Conservation (phyloP, 2,329 filamentous ascomycete species). For the Paecilomyces formosus region DNA sequence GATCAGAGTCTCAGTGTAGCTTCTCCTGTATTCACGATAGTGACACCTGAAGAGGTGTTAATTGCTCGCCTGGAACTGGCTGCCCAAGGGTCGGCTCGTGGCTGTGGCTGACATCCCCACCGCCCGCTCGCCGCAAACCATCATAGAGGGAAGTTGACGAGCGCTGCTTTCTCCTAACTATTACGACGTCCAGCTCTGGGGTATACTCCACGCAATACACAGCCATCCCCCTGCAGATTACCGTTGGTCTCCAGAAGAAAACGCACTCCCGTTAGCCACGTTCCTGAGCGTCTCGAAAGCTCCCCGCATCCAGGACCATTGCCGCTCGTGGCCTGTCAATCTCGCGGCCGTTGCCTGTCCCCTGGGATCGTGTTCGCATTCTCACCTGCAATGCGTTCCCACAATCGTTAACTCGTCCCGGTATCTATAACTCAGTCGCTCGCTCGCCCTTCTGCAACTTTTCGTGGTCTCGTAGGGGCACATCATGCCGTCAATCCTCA, state of each 20-base stretch:
- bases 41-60: neutral
- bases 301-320: neutral
- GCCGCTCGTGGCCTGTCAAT: neutral
- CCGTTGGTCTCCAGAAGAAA: neutral
- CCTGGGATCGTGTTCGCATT: neutral
- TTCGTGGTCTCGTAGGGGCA: conserved; percentile 5
- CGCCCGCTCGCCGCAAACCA: neutral
- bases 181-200: neutral
- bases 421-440: conserved; percentile 4
- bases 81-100: neutral
- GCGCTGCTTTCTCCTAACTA: neutral
- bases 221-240: neutral
- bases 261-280: neutral
- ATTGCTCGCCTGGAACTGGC: neutral
- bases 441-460: conserved; percentile 2
- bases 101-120: neutral
- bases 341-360: neutral
- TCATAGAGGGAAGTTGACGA: neutral
- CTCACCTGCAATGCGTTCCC: neutral
- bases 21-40: neutral
- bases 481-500: conserved; percentile 60
- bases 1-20: neutral
- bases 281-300: neutral
- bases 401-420: neutral
- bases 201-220: neutral